Conservation (phyloP, 495 filamentous ascomycete genomes). For the Daldinia caldariorum region DNA sequence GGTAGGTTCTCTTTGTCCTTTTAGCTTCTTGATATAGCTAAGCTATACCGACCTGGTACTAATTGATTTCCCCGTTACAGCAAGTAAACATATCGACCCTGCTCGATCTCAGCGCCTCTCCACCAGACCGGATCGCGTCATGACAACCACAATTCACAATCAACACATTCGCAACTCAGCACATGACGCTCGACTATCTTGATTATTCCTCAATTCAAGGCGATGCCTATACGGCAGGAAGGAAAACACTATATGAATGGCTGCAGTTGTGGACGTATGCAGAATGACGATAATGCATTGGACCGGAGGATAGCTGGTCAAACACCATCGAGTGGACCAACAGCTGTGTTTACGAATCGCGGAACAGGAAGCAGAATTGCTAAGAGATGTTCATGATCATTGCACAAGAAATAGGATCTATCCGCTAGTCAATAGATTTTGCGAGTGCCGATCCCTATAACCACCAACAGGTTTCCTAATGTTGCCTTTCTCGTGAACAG, state of each 20-base stretch:
- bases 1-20: conserved; percentile 59
- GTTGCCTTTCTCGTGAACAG: background rate
- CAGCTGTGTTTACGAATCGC: conserved; percentile 43
- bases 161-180: conserved; percentile 33
- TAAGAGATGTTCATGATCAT: conserved; percentile 34
- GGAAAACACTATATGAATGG: conserved; percentile 12
- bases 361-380: conserved; percentile 18
- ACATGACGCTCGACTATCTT: conserved; percentile 20
- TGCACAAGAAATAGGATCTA: conserved; percentile 38
- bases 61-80: conserved; percentile 54
- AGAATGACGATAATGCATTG: conserved; percentile 39
- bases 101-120: conserved; percentile 68
- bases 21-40: background rate
- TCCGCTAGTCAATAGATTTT: conserved; percentile 40
- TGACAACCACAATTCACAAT: conserved; percentile 44
- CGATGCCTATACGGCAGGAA: conserved; percentile 15
- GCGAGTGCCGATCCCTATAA: conserved; percentile 24
- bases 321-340: conserved; percentile 47
- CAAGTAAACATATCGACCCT: conserved; percentile 72
- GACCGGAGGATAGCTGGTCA: conserved; percentile 48
- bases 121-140: conserved; percentile 44
- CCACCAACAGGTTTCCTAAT: background rate
- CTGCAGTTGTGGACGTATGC: conserved; percentile 31
- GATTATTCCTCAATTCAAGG: conserved; percentile 16
- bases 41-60: conserved; percentile 5